These are phyloP conservation scores for Biancaea sappan DNA, from an alignment of 306 rosid genomes.

Conservation along the genomic window DNA sequence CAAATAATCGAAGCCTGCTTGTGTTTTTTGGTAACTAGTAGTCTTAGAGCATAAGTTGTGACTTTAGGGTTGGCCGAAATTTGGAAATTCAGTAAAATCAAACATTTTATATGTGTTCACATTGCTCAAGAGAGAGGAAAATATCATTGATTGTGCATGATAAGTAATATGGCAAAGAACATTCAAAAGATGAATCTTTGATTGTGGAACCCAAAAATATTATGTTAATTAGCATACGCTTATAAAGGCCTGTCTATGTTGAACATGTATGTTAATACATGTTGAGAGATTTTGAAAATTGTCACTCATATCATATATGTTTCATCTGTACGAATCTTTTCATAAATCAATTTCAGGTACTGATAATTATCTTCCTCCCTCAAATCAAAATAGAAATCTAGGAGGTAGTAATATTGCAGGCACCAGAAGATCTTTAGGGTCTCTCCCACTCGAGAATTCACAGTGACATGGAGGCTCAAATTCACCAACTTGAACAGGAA, in stretches of 20 bases:
- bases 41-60: neutral
- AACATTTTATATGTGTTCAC: neutral
- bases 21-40: neutral
- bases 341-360: constrained; percentile 41
- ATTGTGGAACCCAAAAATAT: constrained; percentile 9
- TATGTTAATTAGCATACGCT: neutral
- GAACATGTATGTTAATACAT: neutral
- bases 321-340: neutral
- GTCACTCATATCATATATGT: neutral
- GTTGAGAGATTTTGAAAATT: neutral
- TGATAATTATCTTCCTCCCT: constrained; percentile 65
- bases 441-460: constrained; percentile 42
- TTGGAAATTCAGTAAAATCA: neutral
- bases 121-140: constrained; percentile 1
- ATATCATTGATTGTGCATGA: constrained; percentile 13
- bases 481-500: constrained; percentile 92
- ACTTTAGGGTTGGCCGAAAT: neutral
- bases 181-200: neutral
- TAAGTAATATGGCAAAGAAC: constrained; percentile 10
- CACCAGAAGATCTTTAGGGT: constrained; percentile 57
- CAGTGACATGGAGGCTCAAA: constrained; percentile 79
- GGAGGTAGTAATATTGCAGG: constrained; percentile 48
- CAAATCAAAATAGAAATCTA: constrained; percentile 63
- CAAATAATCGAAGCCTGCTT: neutral
- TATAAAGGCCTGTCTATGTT: neutral